phyloP scores from a whole-genome alignment of 164 flowering plant genomes.

The Buxus sempervirens region DNA sequence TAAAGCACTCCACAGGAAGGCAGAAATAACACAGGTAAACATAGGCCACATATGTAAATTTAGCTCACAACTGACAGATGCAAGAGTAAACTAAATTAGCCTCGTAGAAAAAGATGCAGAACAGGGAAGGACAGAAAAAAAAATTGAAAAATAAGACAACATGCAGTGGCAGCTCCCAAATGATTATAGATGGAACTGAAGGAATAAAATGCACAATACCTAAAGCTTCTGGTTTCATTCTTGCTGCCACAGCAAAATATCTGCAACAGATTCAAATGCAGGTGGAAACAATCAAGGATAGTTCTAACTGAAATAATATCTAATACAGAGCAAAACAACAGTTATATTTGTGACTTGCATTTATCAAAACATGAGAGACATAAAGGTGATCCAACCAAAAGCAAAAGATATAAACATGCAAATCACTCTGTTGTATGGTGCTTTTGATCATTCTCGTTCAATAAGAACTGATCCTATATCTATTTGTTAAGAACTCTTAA shows the following conservation, averaged over 20 bases:
- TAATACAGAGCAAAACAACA: background rate
- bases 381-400: background rate
- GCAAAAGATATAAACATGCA: background rate
- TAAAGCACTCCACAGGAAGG: too few relatives aligned
- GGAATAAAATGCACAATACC: conserved; percentile 41
- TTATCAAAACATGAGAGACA: too few relatives aligned
- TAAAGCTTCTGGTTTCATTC: conserved; percentile 89
- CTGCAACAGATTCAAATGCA: conserved; percentile 45
- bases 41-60: background rate
- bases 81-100: background rate
- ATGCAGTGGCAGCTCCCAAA: background rate
- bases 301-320: background rate
- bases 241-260: conserved; percentile 95
- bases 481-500: background rate
- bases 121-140: background rate
- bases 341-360: background rate
- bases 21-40: background rate
- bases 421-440: background rate
- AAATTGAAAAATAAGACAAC: conserved; percentile 2
- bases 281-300: conserved; percentile 12
- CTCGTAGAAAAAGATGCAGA: background rate
- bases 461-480: too few relatives aligned
- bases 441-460: background rate
- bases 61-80: background rate
- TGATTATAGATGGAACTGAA: background rate